These are phyloP conservation scores for Microsporum ferrugineum DNA, from an alignment of 2,329 filamentous ascomycete genomes.

Conservation along the genomic window DNA sequence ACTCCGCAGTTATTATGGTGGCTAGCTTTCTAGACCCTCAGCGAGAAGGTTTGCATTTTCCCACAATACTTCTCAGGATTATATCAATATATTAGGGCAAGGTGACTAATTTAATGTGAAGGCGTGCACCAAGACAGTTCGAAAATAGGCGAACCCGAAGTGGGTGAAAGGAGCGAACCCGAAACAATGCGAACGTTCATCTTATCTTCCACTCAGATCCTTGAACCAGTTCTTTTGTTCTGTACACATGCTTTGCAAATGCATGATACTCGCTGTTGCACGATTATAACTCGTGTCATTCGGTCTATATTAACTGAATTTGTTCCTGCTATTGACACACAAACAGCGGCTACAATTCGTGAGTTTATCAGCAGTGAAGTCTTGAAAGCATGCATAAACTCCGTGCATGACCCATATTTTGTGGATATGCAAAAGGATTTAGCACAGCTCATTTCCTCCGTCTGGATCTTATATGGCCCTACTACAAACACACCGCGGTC, in stretches of 20 bases:
- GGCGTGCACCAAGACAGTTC: conserved; percentile 4
- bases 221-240: conserved; percentile 83
- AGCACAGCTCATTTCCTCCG: conserved; percentile 73
- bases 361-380: conserved; percentile 86
- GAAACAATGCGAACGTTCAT: conserved; percentile 64
- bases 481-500: conserved; percentile 58
- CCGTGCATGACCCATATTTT: conserved; percentile 90
- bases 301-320: conserved; percentile 77
- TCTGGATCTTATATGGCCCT: conserved; percentile 64
- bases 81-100: not conserved
- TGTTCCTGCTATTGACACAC: conserved; percentile 32
- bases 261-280: conserved; percentile 78
- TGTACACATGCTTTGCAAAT: conserved; percentile 83
- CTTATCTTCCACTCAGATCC: conserved; percentile 61
- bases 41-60: conserved; percentile 44
- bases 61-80: conserved; percentile 5
- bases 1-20: conserved; percentile 83
- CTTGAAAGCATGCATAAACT: conserved; percentile 77
- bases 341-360: conserved; percentile 57
- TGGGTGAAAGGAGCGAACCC: conserved; percentile 19
- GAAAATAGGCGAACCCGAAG: conserved; percentile 19
- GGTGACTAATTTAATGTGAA: conserved; percentile 10
- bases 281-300: conserved; percentile 75
- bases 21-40: conserved; percentile 74
- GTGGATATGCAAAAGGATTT: conserved; percentile 92